Evolutionary conservation across 345 rosid genomes (phyloP).

Genomic region (Corchorus capsularis): DNA sequence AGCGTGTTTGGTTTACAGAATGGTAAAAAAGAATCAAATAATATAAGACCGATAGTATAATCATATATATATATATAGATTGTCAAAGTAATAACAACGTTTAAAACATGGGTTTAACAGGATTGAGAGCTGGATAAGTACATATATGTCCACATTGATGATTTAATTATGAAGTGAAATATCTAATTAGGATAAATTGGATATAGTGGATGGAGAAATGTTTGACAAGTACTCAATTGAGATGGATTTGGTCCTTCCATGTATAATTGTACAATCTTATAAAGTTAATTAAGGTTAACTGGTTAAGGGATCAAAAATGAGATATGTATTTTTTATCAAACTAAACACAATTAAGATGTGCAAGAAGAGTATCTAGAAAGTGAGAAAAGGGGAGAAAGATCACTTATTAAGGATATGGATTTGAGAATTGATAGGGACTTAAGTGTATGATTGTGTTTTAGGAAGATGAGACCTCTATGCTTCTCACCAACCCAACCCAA

Average conservation of each 20-base stretch:
- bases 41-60: not conserved
- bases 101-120: not conserved
- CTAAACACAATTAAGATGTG: not conserved
- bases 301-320: not conserved
- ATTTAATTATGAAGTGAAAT: not conserved
- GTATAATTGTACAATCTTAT: not conserved
- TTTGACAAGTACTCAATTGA: not conserved
- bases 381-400: not conserved
- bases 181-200: not conserved
- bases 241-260: not conserved
- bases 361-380: not conserved
- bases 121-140: not conserved
- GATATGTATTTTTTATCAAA: not conserved
- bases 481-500: slow-evolving; percentile 76
- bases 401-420: slow-evolving; percentile 25
- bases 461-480: slow-evolving; percentile 41
- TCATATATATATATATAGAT: not conserved
- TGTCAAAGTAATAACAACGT: not conserved
- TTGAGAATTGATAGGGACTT: slow-evolving; percentile 37
- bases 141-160: not conserved
- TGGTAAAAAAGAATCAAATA: not conserved
- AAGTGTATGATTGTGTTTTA: slow-evolving; percentile 34
- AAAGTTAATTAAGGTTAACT: too few relatives aligned
- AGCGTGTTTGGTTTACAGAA: not conserved
- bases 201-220: not conserved